Evolutionary conservation across 2,329 filamentous ascomycete genomes (phyloP), one percentile per base, ranked within the genome.

Genomic region (Aureobasidium leucospermi): DNA sequence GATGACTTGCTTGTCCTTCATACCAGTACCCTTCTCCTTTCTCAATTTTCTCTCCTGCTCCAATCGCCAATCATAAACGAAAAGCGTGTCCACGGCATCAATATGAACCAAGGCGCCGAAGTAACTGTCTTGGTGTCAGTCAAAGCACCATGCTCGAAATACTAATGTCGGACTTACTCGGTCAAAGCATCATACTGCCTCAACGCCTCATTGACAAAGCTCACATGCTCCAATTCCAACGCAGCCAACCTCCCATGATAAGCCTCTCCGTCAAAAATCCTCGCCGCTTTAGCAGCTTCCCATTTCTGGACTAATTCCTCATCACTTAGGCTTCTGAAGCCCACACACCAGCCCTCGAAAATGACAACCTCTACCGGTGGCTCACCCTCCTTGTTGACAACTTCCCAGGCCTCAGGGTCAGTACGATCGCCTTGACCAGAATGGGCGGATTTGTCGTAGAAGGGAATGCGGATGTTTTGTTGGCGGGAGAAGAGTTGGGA

Each of bases 311-410:
- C 79, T 3, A 84, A 70, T 31, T 79, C 78, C 4, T 83, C 70
- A 5, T 80, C 77, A n/a, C 75, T 66, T 11, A 92, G 72, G 0
- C 87, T 73, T 6, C 85, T 84, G 74, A 96, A 96, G 2, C 90
- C 92, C 11, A 96, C 85, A 71, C 88, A 94, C 92, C 91, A 96
- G 16, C 92, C 91, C 72, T 96, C 91, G 63, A 96, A 85, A 55
- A 96, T 83, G 23, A 96, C 80, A 6, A 93, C 83, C 55, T 81
- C 78, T 1, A 83, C 74, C 19, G 62, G 58, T 58, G 57, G 49
- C 61, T 23, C 72, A 28, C 82, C 73, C n/a, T 72, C 76, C 2
- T 70, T 74, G 64, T 84, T 84, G 61, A 87, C 79, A 13, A 69
- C 68, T 29, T 79, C 74, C 89, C 90, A 95, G 48, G 79, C 69